A percentile compares a stretch with the other conserved stretches of the same genome.
These are phyloP conservation scores for Tulasnella sp. DNA, from an alignment of 768 basidiomycete genomes.

Conservation along the genomic window DNA sequence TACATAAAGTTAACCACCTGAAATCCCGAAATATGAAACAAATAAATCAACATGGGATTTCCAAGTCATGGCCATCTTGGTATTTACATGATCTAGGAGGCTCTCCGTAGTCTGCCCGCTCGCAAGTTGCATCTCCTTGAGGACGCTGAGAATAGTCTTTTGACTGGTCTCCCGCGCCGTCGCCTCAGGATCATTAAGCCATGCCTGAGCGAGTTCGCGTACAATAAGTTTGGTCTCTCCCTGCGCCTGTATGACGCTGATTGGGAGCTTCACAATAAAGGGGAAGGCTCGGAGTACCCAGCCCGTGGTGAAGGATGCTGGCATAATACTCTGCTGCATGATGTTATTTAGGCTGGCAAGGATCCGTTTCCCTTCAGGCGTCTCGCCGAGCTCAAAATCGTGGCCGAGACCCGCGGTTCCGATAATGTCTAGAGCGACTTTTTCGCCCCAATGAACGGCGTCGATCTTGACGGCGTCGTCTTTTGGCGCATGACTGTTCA, in stretches of 20 bases:
- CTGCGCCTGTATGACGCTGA: conserved; percentile 23
- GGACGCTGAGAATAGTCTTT: conserved; percentile 11
- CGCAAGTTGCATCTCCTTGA: background rate
- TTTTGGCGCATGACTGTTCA: background rate
- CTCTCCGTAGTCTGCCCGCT: conserved; percentile 13
- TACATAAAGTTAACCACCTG: background rate
- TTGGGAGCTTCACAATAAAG: conserved; percentile 23
- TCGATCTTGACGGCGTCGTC: conserved; percentile 8
- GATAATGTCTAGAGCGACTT: conserved; percentile 25
- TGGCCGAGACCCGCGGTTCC: conserved; percentile 32
- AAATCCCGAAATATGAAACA: conserved; percentile 30
- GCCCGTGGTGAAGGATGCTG: conserved; percentile 18
- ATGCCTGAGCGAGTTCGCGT: conserved; percentile 13
- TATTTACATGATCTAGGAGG: conserved; percentile 18
- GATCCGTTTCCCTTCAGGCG: conserved; percentile 26
- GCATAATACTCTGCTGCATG: conserved; percentile 20
- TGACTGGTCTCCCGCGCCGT: conserved; percentile 6
- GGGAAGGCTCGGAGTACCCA: conserved; percentile 23
- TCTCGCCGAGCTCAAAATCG: conserved; percentile 29
- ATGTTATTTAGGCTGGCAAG: conserved; percentile 23
- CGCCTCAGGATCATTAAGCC: background rate
- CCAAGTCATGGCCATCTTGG: no score
- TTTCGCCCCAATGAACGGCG: conserved; percentile 17
- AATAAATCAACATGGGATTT: background rate
- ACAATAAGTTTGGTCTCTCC: conserved; percentile 24